These are phyloP conservation scores for Cyberlindnera euphorbiae DNA, from an alignment of 805 yeast genomes.

Conservation along the genomic window DNA sequence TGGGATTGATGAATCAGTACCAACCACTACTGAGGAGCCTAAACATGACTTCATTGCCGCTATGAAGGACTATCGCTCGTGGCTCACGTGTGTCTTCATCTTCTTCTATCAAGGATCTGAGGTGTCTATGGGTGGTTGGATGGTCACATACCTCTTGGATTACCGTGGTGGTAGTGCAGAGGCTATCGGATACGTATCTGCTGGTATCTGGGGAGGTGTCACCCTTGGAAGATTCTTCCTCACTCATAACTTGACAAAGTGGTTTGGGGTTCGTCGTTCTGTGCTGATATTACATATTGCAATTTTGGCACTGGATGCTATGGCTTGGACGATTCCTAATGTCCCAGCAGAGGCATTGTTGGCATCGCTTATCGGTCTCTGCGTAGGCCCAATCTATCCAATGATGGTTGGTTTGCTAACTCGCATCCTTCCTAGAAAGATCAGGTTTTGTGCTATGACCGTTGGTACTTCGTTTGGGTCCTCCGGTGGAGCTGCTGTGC, in stretches of 20 bases:
- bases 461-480: constrained; percentile 53
- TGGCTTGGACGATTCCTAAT: constrained; percentile 46
- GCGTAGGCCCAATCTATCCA: constrained; percentile 57
- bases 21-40: background rate
- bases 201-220: constrained; percentile 66
- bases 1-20: background rate
- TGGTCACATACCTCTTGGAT: constrained; percentile 51
- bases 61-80: constrained; percentile 37
- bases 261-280: constrained; percentile 42
- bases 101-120: constrained; percentile 62
- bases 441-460: constrained; percentile 45
- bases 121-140: constrained; percentile 62
- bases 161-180: constrained; percentile 41
- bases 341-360: constrained; percentile 42
- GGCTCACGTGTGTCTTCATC: constrained; percentile 49
- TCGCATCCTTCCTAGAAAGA: constrained; percentile 44
- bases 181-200: constrained; percentile 50
- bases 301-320: constrained; percentile 34
- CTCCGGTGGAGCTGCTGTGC: constrained; percentile 52
- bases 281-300: constrained; percentile 31
- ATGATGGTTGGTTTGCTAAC: constrained; percentile 42
- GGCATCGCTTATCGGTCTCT: constrained; percentile 43
- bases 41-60: constrained; percentile 29
- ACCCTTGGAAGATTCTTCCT: constrained; percentile 51
- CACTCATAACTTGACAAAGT: constrained; percentile 35